These are phyloP conservation scores for Teunomyces barrocoloradensis DNA, from an alignment of 805 yeast species.

Conservation along the genomic window DNA sequence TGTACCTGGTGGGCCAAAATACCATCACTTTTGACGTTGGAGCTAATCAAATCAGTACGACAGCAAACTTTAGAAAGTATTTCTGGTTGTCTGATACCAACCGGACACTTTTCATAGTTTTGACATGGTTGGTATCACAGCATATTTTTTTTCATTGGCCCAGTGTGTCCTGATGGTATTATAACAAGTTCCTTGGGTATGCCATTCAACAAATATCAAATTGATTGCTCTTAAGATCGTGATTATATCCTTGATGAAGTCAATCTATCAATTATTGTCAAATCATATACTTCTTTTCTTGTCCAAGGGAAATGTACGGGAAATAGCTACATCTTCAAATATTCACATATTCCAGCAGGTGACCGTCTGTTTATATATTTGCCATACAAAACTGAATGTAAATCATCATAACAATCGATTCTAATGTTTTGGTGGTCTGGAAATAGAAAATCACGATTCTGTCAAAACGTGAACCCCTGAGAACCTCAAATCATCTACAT, in stretches of 20 bases:
- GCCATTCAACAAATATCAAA: no score
- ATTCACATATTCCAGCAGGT: slow-evolving; percentile 25
- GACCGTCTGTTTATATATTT: slow-evolving; percentile 16
- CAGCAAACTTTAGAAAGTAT: slow-evolving; percentile 8
- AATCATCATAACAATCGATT: neutral
- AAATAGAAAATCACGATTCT: neutral
- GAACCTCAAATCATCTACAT: no score
- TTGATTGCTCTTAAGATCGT: no score
- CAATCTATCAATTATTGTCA: no score
- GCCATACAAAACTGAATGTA: neutral
- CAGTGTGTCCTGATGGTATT: no score
- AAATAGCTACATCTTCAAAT: slow-evolving; percentile 3
- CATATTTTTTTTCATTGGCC: no score
- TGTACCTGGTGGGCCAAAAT: slow-evolving; percentile 11
- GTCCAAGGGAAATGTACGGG: slow-evolving; percentile 4
- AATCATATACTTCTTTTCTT: neutral
- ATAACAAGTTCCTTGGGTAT: no score
- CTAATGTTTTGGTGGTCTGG: neutral
- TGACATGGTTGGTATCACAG: no score
- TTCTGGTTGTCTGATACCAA: no score
- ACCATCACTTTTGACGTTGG: slow-evolving; percentile 18
- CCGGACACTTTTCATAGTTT: neutral
- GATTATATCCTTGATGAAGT: neutral
- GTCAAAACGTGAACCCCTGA: slow-evolving; percentile 5
- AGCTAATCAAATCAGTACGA: slow-evolving; percentile 8